Evolutionary conservation across 1,284 basidiomycete genomes (phyloP).

Genomic region (Pterula multifida): DNA sequence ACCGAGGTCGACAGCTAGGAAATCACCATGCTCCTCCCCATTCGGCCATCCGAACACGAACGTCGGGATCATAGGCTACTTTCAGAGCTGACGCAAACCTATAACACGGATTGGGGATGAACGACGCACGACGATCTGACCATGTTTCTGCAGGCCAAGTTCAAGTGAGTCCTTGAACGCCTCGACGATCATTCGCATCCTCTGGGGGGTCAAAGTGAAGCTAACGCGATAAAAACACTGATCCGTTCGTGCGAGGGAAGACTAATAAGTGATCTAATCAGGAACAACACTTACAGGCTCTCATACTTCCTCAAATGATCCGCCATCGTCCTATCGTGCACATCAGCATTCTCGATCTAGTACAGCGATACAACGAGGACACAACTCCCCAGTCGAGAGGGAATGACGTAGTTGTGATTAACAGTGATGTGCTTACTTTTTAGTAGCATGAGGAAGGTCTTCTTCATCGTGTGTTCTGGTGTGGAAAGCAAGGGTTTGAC

Average conservation of each 20-base stretch:
- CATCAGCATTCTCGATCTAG: not conserved
- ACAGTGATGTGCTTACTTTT: constrained; percentile 40
- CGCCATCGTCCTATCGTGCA: constrained; percentile 58
- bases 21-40: constrained; percentile 84
- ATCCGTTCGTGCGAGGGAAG: not conserved
- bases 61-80: constrained; percentile 93
- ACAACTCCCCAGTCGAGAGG: constrained; percentile 12
- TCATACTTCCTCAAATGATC: constrained; percentile 86
- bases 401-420: constrained; percentile 5
- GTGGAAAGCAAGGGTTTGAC: constrained; percentile 68
- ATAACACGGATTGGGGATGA: constrained; percentile 4
- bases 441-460: constrained; percentile 78
- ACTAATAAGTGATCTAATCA: not conserved
- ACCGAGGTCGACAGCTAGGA: constrained; percentile 91
- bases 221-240: constrained; percentile 24
- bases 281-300: constrained; percentile 41
- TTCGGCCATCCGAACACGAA: constrained; percentile 96
- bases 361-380: constrained; percentile 10
- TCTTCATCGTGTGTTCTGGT: constrained; percentile 71
- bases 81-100: constrained; percentile 8
- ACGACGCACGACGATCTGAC: constrained; percentile 69
- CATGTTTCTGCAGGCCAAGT: constrained; percentile 70
- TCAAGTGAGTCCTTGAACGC: constrained; percentile 92
- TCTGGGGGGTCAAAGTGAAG: constrained; percentile 80
- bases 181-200: constrained; percentile 96